These are phyloP conservation scores for Phyllosticta paracitricarpa DNA, from an alignment of 2,329 filamentous ascomycete species.

Conservation along the genomic window DNA sequence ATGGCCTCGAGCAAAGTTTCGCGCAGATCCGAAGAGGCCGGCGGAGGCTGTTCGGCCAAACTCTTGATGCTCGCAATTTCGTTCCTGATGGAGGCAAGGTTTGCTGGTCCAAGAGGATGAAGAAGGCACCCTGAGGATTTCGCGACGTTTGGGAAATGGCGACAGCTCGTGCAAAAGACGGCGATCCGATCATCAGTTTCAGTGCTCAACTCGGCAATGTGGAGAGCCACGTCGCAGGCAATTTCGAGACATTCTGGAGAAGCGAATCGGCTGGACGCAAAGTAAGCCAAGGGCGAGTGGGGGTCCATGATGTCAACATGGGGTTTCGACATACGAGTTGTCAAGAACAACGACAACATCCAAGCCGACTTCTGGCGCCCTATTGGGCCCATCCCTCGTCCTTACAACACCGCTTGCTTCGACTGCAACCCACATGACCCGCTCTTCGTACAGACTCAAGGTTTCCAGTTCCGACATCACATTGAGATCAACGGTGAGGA, in stretches of 20 bases:
- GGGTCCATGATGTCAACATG: background rate
- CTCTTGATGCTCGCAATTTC: slow-evolving; percentile 9
- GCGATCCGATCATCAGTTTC: slow-evolving; percentile 11
- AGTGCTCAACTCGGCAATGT: slow-evolving; percentile 2
- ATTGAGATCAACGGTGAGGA: slow-evolving; percentile 10
- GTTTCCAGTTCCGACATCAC: slow-evolving; percentile 3
- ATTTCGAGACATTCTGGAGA: slow-evolving; percentile 10
- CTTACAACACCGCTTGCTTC: slow-evolving; percentile 19
- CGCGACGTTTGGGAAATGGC: slow-evolving; percentile 3
- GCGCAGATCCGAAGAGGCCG: background rate
- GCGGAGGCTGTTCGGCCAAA: slow-evolving; percentile 1
- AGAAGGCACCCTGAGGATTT: slow-evolving; percentile 10
- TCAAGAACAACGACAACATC: slow-evolving; percentile 29
- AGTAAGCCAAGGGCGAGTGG: background rate
- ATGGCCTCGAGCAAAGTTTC: slow-evolving; percentile 11
- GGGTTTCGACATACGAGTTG: slow-evolving; percentile 20
- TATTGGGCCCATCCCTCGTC: slow-evolving; percentile 12
- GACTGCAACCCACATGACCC: slow-evolving; percentile 22
- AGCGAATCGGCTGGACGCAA: slow-evolving; percentile 5
- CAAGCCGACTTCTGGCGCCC: slow-evolving; percentile 12
- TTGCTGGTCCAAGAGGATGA: slow-evolving; percentile 8
- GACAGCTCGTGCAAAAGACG: slow-evolving; percentile 13
- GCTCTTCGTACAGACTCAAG: slow-evolving; percentile 6
- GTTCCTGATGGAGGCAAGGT: background rate
- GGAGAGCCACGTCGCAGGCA: slow-evolving; percentile 8